Percentiles rank a stretch among this genome's conserved stretches.
Conservation (phyloP, 164 flowering plant species). For the Litsea cubeba region DNA sequence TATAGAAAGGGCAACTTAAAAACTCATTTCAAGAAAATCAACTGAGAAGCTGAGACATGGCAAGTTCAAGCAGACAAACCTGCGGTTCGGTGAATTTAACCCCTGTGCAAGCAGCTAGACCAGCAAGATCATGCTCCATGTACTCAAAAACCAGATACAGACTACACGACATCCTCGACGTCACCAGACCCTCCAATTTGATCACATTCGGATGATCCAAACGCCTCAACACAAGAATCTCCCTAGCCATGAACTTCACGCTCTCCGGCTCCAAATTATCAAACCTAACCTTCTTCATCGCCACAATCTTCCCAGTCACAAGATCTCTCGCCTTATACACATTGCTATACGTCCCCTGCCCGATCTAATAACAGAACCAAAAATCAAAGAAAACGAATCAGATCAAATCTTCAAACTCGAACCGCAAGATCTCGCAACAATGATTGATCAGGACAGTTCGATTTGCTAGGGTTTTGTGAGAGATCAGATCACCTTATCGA, state of each 20-base stretch:
- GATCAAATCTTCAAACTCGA: not conserved
- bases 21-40: no score
- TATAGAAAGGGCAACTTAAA: no score
- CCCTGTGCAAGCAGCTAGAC: slow-evolving; percentile 65
- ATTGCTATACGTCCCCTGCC: slow-evolving; percentile 96
- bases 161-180: slow-evolving; percentile 90
- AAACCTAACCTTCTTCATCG: slow-evolving; percentile 87
- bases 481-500: slow-evolving; percentile 56
- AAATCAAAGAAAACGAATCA: not conserved
- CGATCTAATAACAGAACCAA: slow-evolving; percentile 42
- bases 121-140: slow-evolving; percentile 95
- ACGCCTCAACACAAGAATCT: slow-evolving; percentile 67
- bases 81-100: slow-evolving; percentile 78
- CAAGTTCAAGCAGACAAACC: slow-evolving; percentile 31
- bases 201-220: slow-evolving; percentile 87
- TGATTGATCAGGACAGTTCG: not conserved
- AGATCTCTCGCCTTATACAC: slow-evolving; percentile 89
- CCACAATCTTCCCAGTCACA: slow-evolving; percentile 79
- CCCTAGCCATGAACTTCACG: slow-evolving; percentile 87
- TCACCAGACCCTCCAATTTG: slow-evolving; percentile 80
- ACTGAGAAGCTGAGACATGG: not conserved
- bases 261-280: slow-evolving; percentile 93
- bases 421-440: not conserved
- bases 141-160: slow-evolving; percentile 84
- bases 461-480: no score